Base-by-base conservation (phyloP, 495 filamentous ascomycete genomes). In the Margaritispora aquatica region DNA sequence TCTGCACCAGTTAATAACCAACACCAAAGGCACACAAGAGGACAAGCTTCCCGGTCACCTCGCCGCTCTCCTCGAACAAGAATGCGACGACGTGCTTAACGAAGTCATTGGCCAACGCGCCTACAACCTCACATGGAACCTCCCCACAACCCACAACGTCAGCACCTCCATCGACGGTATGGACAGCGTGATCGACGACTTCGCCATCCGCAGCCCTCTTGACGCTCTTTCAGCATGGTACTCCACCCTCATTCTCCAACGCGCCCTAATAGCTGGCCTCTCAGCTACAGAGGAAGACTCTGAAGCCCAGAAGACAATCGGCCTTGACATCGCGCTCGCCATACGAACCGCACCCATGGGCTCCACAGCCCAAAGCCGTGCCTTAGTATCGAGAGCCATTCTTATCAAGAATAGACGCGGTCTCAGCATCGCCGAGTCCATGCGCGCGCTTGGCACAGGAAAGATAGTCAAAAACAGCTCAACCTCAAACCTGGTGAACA, bases 171-270 rank as follows among this genome's bases (percentile, higher is more conserved):
- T 86, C 53, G 87, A 87, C 46, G 82, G 88, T 24, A 87, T 96
- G 74, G 88, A 96, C 68, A 78, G 84, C 15, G 90, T 96, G 11
- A 88, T 93, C 20, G 89, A 93, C 34, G 93, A 97, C 64, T 81
- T 83, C 41, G 86, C 92, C 4, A 92, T 97, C 52, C 84, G 88
- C 29, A 92, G 89, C 13, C 89, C 92, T 8, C 81, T 96, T 58
- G 93, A 97, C 69, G 91, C 89, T 24, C 79, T 96, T 20, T 89
- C 92, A 15, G 88, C 92, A 0, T 96, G 92, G 93, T 93, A 84
- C 76, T 95, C 91, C 1, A 87, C 84, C 62, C 78, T 88, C 52
- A 73, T 84, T n/a, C 73, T 96, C 26, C 87, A 93, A 49, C 78
- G 78, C 31, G 84, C 83, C 8, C 80, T 97, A 22, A 70, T 85